Evolutionary conservation across 805 yeast genomes (phyloP).

Genomic region (Torulaspora gathmanii): DNA sequence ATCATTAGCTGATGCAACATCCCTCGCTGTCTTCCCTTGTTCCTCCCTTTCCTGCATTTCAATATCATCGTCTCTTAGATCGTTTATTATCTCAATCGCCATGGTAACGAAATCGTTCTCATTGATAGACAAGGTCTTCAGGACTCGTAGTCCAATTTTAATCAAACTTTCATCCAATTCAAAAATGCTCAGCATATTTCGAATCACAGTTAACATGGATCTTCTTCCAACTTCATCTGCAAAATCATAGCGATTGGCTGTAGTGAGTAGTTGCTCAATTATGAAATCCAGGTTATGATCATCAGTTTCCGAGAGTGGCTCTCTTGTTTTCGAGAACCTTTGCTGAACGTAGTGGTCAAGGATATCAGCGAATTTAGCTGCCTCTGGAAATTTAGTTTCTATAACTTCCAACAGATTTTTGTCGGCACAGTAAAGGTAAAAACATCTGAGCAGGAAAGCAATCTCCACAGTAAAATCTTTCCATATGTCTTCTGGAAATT

Average conservation of each 20-base stretch:
- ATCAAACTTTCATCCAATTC: constrained; percentile 51
- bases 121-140: constrained; percentile 65
- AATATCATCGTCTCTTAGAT: constrained; percentile 64
- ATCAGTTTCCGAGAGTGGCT: constrained; percentile 37
- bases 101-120: constrained; percentile 82
- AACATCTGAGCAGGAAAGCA: constrained; percentile 65
- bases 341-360: constrained; percentile 53
- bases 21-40: background rate
- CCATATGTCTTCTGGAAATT: constrained; percentile 67
- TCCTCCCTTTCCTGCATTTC: constrained; percentile 37
- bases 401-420: constrained; percentile 49
- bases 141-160: constrained; percentile 55
- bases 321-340: constrained; percentile 31
- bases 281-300: constrained; percentile 63
- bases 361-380: constrained; percentile 60
- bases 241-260: constrained; percentile 71
- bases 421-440: constrained; percentile 58
- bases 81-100: constrained; percentile 81
- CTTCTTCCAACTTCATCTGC: constrained; percentile 90
- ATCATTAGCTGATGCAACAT: constrained; percentile 10
- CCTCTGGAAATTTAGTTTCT: constrained; percentile 73
- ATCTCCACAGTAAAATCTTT: constrained; percentile 64
- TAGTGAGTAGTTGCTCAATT: constrained; percentile 62
- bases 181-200: constrained; percentile 56
- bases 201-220: constrained; percentile 55